Evolutionary conservation across 2,329 filamentous ascomycete genomes (phyloP), one percentile per base, ranked within the genome.

Genomic region (Phialocephala subalpina): DNA sequence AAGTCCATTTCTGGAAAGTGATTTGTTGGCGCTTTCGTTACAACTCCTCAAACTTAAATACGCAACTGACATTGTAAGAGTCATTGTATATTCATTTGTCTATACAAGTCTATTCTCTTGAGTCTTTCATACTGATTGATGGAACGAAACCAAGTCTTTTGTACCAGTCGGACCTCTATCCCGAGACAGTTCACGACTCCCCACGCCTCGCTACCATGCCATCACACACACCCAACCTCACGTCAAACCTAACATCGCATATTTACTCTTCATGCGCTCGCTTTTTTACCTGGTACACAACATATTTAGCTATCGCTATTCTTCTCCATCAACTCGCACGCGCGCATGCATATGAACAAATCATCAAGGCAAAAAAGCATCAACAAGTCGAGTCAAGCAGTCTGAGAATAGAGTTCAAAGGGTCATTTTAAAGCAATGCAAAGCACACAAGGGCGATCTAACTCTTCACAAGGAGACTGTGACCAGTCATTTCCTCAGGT

Each of bases 401-500:
- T 38, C n/a, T 52, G 60, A 27, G 22, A 33, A 18, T 42, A 22
- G 18, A 35, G 12, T n/a, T n/a, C n/a, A 27, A 58, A 29, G 45
- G 49, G 40, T 52, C 40, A 52, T 29, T 33, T 42, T 25, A 29
- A 60, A 7, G 29, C 47, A 58, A 60, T 55, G 42, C 45, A 62
- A 25, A 20, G 35, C 47, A 33, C 18, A 36, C 58, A 45, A 52
- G 66, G 40, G 65, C 65, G 63, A 71, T 76, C 73, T 77, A 78
- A 73, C 70, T 84, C 87, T 93, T 97, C 76, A 94, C 82, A 73
- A 99, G 84, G 76, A 99, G 85, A 80, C 89, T 97, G 76, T 84
- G 82, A 66, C 96, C 94, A 65, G 92, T 92, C 96, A 99, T 99
- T 80, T 95, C 94, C 75, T 92, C 88, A 5, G 96, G 95, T 79